Evolutionary conservation across 2,329 filamentous ascomycete species (phyloP), one percentile per base, ranked within the genome.

Genomic region (Xylaria sp.): DNA sequence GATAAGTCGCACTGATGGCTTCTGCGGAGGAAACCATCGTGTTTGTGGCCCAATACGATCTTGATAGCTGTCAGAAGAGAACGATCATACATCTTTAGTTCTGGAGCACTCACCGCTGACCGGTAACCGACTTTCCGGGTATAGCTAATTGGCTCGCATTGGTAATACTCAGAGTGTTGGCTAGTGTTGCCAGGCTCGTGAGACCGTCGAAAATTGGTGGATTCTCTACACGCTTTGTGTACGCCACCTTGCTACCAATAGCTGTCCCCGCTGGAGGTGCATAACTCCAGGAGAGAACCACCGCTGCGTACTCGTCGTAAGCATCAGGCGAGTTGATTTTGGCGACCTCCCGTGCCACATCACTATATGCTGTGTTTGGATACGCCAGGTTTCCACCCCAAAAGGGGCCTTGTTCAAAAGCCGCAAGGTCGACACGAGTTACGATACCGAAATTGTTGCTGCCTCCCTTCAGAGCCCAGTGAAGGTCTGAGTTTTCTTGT

Each of bases 391-490:
- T 1, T 11, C 20, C 66, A n/a, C 40, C 65, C 48, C 49, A 69
- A 15, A 69, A 33, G 20, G 40, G 23, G 15, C 58, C 53, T 42
- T 60, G 57, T 28, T 49, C 23, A 33, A 69, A 69, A 1, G 66
- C 48, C 15, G 23, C 23, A n/a, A 72, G 60, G 36, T 71, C 68
- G 38, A 72, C 42, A 15, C 59, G 48, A 23, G 70, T 72, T 2
- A 71, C 70, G 7, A 72, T 48, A 6, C 49, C 26, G 9, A 53
- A 31, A 53, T 53, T 53, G 26, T 53, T 53, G 15, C 49, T 31
- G 3, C 49, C 48, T 17, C 48, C 49, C 6, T 53, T 53, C 6
- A 53, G 5, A 33, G 49, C 49, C 23, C 26, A 53, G 49, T 53
- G 26, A 28, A 53, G 49, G 26, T 31, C 15, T 53, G 15, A 4